Evolutionary conservation across 768 basidiomycete genomes (phyloP), one percentile per base, ranked within the genome.

Genomic region (Porpolomopsis calyptriformis): DNA sequence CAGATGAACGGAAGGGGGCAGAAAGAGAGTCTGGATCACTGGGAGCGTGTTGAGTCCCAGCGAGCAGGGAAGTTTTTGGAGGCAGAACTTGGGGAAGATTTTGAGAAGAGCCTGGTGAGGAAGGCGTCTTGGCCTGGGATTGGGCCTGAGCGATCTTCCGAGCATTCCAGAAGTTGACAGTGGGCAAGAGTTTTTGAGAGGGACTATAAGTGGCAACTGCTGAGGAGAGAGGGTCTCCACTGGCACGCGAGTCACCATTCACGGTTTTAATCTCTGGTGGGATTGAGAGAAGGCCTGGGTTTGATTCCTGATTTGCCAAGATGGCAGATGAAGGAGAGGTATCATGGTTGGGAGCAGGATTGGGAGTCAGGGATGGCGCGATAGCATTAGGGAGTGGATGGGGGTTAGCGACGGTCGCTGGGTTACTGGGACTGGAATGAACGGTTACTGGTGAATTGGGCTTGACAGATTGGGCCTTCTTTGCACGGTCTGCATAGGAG

Each of bases 401-500:
- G 27, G 46, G 38, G 25, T 40, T 22, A n/a, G 49, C 39, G 33
- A 40, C 36, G 12, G 46, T 43, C 22, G 46, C 6, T 40, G 55
- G 44, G 16, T 49, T 42, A 16, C 29, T 45, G 33, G 36, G 16
- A 25, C 47, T 40, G 44, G 36, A 43, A 24, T 33, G 40, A 49
- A 51, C 34, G 34, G 29, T 14, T 31, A 42, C 47, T n/a, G 48
- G 48, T 31, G 61, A 50, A 52, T 54, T 59, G 25, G 60, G 56
- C 38, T 52, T 62, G 46, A 64, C 60, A 45, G 61, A 64, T 49
- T 74, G 63, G 2, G 71, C 71, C 55, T 68, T 73, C 62, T 68
- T 73, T 48, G 71, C 74, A 37, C 69, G 70, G 41, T 77, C 69
- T 29, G 75, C 76, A 52, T 82, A 82, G 23, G 80, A 81, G 40